Conservation (phyloP, 192 early-diverging fungal species). For the Coemansia asiatica region DNA sequence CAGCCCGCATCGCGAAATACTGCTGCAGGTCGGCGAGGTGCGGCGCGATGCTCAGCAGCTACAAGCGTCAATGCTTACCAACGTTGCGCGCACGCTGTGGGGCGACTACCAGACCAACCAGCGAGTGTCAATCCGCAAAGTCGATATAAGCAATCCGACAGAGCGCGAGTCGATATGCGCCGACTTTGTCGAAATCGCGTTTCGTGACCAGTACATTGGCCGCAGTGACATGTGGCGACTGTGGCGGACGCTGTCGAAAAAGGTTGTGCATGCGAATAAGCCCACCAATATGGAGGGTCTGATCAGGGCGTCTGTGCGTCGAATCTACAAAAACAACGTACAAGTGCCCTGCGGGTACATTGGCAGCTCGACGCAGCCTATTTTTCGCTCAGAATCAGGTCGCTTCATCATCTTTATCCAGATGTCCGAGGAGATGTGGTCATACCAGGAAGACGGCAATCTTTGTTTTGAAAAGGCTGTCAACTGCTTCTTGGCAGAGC, state of each 20-base stretch:
- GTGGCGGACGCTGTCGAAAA: constrained; percentile 65
- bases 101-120: constrained; percentile 38
- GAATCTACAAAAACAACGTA: constrained; percentile 67
- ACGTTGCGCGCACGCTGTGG: constrained; percentile 44
- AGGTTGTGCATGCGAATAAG: constrained; percentile 76
- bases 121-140: constrained; percentile 56
- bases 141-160: constrained; percentile 50
- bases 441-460: constrained; percentile 96
- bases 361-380: constrained; percentile 72
- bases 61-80: constrained; percentile 31
- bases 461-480: constrained; percentile 92
- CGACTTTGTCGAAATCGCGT: constrained; percentile 81
- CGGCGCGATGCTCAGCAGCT: constrained; percentile 39
- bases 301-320: constrained; percentile 77
- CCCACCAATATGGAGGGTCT: constrained; percentile 67
- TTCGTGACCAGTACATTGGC: constrained; percentile 89
- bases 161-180: constrained; percentile 63
- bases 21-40: constrained; percentile 50
- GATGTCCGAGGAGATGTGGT: constrained; percentile 97
- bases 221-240: constrained; percentile 94
- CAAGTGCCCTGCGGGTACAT: constrained; percentile 79
- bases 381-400: constrained; percentile 92
- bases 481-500: constrained; percentile 81
- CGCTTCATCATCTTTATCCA: constrained; percentile 95
- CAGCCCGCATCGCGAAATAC: constrained; percentile 34